Percentiles rank a stretch among this genome's conserved stretches.
phyloP scores from a whole-genome alignment of 1,284 basidiomycete genomes.

The Trichosporon sp. region DNA sequence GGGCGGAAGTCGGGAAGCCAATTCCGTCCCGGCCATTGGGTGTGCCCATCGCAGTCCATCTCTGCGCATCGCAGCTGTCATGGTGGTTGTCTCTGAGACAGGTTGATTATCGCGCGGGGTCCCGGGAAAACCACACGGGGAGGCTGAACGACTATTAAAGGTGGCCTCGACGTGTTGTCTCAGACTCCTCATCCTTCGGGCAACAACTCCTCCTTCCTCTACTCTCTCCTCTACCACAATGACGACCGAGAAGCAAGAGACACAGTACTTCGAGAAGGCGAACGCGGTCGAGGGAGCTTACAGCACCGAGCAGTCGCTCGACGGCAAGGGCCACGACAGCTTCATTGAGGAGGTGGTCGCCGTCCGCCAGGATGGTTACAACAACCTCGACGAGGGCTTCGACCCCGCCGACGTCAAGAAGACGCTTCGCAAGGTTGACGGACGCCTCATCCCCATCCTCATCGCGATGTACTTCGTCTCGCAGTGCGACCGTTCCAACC shows the following conservation, averaged over 20 bases:
- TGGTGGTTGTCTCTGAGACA: not conserved
- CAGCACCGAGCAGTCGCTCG: conserved; percentile 5
- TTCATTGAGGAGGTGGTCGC: conserved; percentile 2
- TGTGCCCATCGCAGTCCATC: not conserved
- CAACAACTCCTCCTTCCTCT: not conserved
- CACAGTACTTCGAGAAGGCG: conserved; percentile 14
- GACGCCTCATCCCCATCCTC: conserved; percentile 26
- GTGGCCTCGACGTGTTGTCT: not conserved
- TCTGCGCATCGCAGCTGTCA: not conserved
- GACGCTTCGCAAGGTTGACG: conserved; percentile 27
- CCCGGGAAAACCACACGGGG: not conserved
- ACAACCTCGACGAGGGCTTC: conserved; percentile 31
- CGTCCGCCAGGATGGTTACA: conserved; percentile 7
- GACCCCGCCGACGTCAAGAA: conserved; percentile 22
- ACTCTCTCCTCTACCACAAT: not conserved
- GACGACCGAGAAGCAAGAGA: conserved; percentile 10
- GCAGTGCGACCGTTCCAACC: conserved; percentile 34
- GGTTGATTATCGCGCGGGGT: not conserved
- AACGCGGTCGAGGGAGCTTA: not conserved
- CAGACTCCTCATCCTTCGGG: not conserved
- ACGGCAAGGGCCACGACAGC: conserved; percentile 17
- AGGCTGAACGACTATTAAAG: conserved; percentile 3
- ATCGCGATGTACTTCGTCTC: conserved; percentile 33
- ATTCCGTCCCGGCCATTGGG: conserved; percentile 3
- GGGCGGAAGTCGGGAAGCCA: conserved; percentile 5